A percentile compares a stretch with the other conserved stretches of the same genome.
phyloP scores from a whole-genome alignment of 2,329 filamentous ascomycete genomes.

The Colletotrichum cordylinicola region DNA sequence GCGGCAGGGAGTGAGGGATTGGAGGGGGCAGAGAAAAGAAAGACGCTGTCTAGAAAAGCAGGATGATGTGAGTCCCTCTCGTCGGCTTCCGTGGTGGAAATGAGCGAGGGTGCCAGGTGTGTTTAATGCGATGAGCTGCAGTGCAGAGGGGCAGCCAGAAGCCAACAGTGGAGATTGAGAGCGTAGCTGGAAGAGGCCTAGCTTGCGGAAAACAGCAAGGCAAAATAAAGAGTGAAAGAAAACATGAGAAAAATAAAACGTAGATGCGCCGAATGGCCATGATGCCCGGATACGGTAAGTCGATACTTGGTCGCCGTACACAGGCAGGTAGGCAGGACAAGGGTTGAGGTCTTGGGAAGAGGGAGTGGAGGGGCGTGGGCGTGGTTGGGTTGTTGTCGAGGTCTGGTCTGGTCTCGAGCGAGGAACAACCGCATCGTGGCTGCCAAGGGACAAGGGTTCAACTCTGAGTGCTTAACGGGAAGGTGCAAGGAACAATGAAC shows the following conservation, averaged over 20 bases:
- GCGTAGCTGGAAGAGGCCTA: conserved; percentile 1
- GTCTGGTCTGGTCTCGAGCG: background rate
- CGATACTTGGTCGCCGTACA: too few relatives aligned
- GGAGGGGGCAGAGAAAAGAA: conserved; percentile 10
- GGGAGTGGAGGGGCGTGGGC: background rate
- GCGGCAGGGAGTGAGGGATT: background rate
- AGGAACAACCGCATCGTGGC: conserved; percentile 1
- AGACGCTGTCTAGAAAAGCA: background rate
- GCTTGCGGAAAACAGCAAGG: background rate
- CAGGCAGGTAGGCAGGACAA: background rate
- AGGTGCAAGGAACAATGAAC: conserved; percentile 3
- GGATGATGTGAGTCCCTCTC: background rate
- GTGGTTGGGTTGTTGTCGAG: background rate
- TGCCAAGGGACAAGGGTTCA: conserved; percentile 9
- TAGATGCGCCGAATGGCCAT: background rate
- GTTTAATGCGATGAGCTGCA: conserved; percentile 13
- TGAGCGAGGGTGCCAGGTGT: conserved; percentile 10
- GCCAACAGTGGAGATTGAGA: background rate
- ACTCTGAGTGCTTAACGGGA: conserved; percentile 2
- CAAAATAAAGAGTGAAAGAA: background rate
- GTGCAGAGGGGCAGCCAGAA: background rate
- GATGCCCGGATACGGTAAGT: conserved; percentile 14
- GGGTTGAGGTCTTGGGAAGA: background rate
- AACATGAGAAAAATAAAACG: background rate
- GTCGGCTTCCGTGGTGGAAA: background rate